Evolutionary conservation across 352 stramenopile genomes (phyloP), one percentile per base, ranked within the genome.

Genomic region (Elongisporangium undulatum): DNA sequence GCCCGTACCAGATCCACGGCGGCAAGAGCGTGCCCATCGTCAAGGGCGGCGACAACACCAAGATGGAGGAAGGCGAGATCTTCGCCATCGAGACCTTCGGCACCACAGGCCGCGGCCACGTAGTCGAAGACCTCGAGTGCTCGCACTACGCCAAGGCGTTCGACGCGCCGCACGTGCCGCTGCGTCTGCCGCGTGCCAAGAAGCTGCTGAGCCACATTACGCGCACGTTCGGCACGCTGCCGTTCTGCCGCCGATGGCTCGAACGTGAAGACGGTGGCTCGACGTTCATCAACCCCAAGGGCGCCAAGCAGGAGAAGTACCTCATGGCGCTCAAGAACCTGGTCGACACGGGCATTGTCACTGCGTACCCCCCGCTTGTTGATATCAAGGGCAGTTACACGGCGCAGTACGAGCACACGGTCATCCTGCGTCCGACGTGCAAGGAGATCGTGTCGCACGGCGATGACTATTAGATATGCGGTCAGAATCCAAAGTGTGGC

Each of bases 401-500:
- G 39, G 96, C 97, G 16, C 97, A 99, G 79, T 99, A 99, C 77
- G 97, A 99, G 75, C 97, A 99, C 82, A 99, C 97, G 10, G 85
- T 99, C 58, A 90, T 99, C 38, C 77, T 99, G 34, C 72, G 76
- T 54, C 97, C 97, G 17, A 99, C 94, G 22, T 99, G 95, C 74
- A 99, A 99, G 84, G 97, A 99, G 76, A 82, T 99, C 55, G 71
- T 99, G 15, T 98, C 92, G 62, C 80, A 94, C 26, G 97, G 97
- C n/a, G 96, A 99, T 70, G 97, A 99, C 79, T 99, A 98, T 77
- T 99, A 82, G 57, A 20, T n/a, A 53, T 53, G 22, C 8, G 29
- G 29, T 15, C 29, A 34, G 4, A 9, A 34, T 34, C 26, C 26
- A 34, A 9, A 8, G 26, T 99, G n/a, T n/a, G n/a, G n/a, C n/a